Evolutionary conservation across 257 asterid species (phyloP), one percentile per base, ranked within the genome.

Genomic region (Striga asiatica): DNA sequence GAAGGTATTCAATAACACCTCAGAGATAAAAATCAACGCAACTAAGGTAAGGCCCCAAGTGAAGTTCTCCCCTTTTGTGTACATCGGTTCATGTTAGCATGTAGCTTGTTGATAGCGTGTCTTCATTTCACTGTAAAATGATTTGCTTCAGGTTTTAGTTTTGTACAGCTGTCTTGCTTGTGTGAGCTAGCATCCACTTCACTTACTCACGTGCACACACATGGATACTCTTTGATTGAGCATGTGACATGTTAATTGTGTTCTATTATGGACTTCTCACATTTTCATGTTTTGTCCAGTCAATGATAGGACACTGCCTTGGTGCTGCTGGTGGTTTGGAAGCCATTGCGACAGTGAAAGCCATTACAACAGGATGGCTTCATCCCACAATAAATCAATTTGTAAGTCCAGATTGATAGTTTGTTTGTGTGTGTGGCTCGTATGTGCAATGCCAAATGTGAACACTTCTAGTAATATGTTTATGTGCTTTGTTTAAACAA

Each of bases 21-120:
- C 86, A 0, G 81, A 77, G 76, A 75, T 81, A 0, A 84, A 84
- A 66, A 84, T 84, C 84, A 81, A 84, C 21, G 82, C 82, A 5
- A 84, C 92, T 32, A 77, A 84, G 85, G 83, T 77, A 27, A 66
- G 5, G 4, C 39, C 39, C 1, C 8, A 32, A 27, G 6, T 27
- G 31, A 65, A 58, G 50, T 56, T 48, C 25, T 25, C 14, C 50
- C n/a, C 3, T 12, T 50, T 59, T 38, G n/a, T n/a, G n/a, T n/a
- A n/a, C n/a, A n/a, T n/a, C n/a, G n/a, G n/a, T n/a, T n/a, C n/a
- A n/a, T n/a, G 24, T 45, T 45, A 47, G 52, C 54, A 48, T 22
- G 16, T 22, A 19, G 51, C 4, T 11, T 51, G 47, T 24, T 16
- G 13, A 12, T 21, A 22, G n/a, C 38, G 24, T 50, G 19, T 49